These are phyloP conservation scores for Rhynchosporium agropyri DNA, from an alignment of 2,329 filamentous ascomycete species.

Conservation along the genomic window DNA sequence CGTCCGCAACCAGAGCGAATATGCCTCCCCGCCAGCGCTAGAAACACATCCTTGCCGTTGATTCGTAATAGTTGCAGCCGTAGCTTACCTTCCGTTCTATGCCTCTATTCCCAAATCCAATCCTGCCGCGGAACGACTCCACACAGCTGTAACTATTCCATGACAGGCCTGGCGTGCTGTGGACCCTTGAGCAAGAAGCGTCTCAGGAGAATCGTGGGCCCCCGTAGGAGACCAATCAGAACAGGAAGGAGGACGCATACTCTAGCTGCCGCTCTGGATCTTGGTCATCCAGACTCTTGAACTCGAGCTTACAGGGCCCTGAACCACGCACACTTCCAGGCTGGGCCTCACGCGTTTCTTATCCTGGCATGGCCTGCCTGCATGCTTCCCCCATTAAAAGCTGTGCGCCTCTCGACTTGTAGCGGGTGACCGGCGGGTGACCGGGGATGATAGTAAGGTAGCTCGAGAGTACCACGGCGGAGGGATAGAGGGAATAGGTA, in stretches of 20 bases:
- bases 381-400: neutral
- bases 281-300: slow-evolving; percentile 31
- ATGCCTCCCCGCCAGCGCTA: slow-evolving; percentile 6
- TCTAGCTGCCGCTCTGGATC: slow-evolving; percentile 25
- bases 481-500: no score
- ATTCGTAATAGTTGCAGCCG: neutral
- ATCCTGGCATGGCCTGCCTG: slow-evolving; percentile 23
- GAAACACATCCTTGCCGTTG: neutral
- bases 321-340: no score
- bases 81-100: neutral
- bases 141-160: slow-evolving; percentile 24
- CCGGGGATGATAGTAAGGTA: no score
- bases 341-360: slow-evolving; percentile 14
- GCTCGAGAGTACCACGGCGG: no score
- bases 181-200: slow-evolving; percentile 23
- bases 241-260: neutral
- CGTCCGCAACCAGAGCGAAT: neutral
- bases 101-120: slow-evolving; percentile 22
- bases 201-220: slow-evolving; percentile 27
- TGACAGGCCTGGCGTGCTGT: slow-evolving; percentile 29
- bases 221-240: slow-evolving; percentile 23
- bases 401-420: neutral
- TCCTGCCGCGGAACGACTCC: slow-evolving; percentile 22
- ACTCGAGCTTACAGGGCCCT: no score
- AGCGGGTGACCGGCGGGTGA: no score